Base-by-base conservation (phyloP, 1,284 basidiomycete species). In the Inonotus obliquus region DNA sequence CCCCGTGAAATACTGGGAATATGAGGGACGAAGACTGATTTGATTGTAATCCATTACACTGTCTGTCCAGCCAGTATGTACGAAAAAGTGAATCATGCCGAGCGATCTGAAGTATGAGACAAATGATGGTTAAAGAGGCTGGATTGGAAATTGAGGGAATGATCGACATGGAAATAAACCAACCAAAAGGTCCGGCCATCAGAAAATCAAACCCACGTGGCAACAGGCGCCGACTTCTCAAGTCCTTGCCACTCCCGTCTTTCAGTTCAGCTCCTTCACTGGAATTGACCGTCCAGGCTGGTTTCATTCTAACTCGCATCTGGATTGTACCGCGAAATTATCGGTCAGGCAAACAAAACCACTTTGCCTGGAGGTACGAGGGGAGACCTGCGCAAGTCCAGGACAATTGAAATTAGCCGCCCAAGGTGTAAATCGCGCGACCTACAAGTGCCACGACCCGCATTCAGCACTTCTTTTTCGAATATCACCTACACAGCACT, bases 401-500 rank as follows among this genome's bases (percentile, higher is more conserved):
- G 25, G 10, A 49, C 47, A 49, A 49, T 27, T 21, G 25, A 21
- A 25, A 10, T 14, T 14, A 49, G 47, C n/a, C 47, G 25, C 47
- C 21, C 21, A 49, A 23, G 23, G 21, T 49, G 23, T 17, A 49
- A 21, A 21, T 49, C 21, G 19, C 47, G 14, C 47, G 47, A 23
- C n/a, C 17, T 10, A 25, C 47, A 49, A 21, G 47, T 27, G 47
- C 47, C 47, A 49, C 47, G 47, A 21, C 47, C 25, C 19, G 47
- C 47, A 49, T 2, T 49, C 17, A 29, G 48, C 48, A 25, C 13
- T 52, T 35, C 32, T 52, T 52, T 52, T 27, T 52, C 51, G 51
- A 52, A 52, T 25, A 47, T 57, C 55, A 57, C 41, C 44, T 27
- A 41, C 55, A 57, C 55, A 47, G 55, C 55, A 47, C 55, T 23